Evolutionary conservation across 345 rosid genomes (phyloP).

Genomic region (Acer campestre): DNA sequence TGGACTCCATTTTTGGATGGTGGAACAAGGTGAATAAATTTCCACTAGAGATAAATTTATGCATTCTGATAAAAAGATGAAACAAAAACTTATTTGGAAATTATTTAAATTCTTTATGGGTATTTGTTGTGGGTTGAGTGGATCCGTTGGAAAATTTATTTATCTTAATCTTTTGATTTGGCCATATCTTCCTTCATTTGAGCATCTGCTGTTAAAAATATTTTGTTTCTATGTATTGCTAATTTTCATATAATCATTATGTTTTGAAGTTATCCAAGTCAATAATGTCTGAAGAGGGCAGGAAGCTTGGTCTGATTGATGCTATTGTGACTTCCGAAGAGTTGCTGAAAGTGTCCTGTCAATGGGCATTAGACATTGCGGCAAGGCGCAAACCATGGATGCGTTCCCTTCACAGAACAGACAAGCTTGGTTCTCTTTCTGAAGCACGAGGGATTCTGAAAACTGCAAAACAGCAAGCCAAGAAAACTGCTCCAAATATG

Average conservation of each 20-base stretch:
- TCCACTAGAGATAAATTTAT: background rate
- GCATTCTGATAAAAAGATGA: background rate
- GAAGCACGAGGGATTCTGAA: constrained; percentile 71
- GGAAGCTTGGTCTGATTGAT: constrained; percentile 83
- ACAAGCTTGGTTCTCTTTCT: constrained; percentile 82
- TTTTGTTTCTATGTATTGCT: constrained; percentile 3
- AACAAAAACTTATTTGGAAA: background rate
- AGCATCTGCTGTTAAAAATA: background rate
- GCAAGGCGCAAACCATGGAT: constrained; percentile 75
- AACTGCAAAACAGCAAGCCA: constrained; percentile 66
- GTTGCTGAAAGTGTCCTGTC: constrained; percentile 69
- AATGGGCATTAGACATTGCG: constrained; percentile 86
- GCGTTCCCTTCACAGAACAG: constrained; percentile 81
- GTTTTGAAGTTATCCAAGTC: constrained; percentile 77
- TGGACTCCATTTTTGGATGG: background rate
- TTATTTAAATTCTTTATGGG: background rate
- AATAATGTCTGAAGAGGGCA: constrained; percentile 84
- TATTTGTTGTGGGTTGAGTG: background rate
- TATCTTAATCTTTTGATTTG: background rate
- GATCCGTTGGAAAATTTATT: background rate
- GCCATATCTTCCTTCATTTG: background rate
- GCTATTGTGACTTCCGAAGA: constrained; percentile 73
- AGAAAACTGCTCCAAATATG: constrained; percentile 78
- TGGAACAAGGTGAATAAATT: background rate
- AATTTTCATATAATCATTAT: background rate